These are phyloP conservation scores for Beauveria scarabaeidicola DNA, from an alignment of 2,329 filamentous ascomycete species.

Conservation along the genomic window DNA sequence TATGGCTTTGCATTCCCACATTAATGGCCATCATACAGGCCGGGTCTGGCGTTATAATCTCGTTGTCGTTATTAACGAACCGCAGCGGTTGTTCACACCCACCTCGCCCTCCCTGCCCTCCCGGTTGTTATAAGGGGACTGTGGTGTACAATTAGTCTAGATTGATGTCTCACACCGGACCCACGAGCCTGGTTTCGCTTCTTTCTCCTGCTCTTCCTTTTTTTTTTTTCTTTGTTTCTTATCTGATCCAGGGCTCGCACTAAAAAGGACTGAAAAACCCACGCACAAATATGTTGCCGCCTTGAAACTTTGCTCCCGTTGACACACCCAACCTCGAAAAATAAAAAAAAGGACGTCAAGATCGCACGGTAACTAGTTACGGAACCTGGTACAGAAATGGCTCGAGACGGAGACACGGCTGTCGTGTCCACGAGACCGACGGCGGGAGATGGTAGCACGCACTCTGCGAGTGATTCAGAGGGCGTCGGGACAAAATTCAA, in stretches of 20 bases:
- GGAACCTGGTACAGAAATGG: not conserved
- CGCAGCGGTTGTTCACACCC: conserved; percentile 1
- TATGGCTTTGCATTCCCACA: not conserved
- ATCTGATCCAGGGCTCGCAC: conserved; percentile 4
- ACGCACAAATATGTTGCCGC: not conserved
- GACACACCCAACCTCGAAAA: not conserved
- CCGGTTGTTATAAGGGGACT: not conserved
- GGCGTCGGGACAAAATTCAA: conserved; percentile 32
- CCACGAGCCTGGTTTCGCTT: conserved; percentile 1
- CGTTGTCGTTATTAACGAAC: not conserved
- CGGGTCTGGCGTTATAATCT: not conserved
- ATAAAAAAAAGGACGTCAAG: not conserved
- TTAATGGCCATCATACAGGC: not conserved
- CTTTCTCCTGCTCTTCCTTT: not conserved
- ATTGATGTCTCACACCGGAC: not conserved
- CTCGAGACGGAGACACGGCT: not conserved
- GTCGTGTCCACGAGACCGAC: conserved; percentile 6
- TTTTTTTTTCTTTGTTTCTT: not conserved
- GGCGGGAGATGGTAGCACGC: conserved; percentile 4
- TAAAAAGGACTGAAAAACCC: not conserved
- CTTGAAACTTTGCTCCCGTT: not conserved
- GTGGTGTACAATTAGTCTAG: not conserved
- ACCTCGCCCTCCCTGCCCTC: not conserved
- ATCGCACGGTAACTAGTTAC: no score
- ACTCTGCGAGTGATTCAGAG: conserved; percentile 13